Percentiles rank a stretch among this genome's conserved stretches.
Conservation (phyloP, 768 basidiomycete species). For the Trichaptum fuscoviolaceum region DNA sequence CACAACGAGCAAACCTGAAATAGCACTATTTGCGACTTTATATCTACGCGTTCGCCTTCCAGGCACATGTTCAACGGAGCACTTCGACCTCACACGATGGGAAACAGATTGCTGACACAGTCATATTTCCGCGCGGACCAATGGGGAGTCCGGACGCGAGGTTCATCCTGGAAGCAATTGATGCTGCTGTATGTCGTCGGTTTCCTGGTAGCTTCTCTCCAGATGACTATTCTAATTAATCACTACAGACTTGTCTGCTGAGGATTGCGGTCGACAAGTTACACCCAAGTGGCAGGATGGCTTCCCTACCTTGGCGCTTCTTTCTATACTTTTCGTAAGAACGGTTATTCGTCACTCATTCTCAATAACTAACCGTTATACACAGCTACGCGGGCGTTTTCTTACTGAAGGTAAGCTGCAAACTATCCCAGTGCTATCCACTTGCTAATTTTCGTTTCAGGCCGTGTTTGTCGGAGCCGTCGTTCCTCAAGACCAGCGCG, state of each 20-base stretch:
- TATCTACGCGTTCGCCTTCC: conserved; percentile 9
- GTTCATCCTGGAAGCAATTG: conserved; percentile 8
- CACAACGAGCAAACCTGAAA: neutral
- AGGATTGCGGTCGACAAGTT: conserved; percentile 3
- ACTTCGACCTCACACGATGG: conserved; percentile 4
- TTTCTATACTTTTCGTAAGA: conserved; percentile 9
- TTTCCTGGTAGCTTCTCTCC: neutral
- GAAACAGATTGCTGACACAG: neutral
- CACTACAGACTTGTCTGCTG: conserved; percentile 4
- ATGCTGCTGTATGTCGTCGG: conserved; percentile 3
- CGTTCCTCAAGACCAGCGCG: conserved; percentile 5
- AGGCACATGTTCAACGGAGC: conserved; percentile 8
- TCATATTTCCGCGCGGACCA: conserved; percentile 1
- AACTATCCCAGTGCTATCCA: neutral
- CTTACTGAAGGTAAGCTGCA: neutral
- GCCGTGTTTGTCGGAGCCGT: conserved; percentile 8
- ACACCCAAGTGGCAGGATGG: conserved; percentile 3
- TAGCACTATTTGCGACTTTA: conserved; percentile 9
- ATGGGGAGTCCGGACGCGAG: conserved; percentile 7
- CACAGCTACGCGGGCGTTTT: neutral
- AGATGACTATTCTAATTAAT: neutral
- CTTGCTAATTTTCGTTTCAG: neutral
- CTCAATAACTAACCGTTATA: neutral
- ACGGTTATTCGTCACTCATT: neutral
- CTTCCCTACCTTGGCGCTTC: conserved; percentile 7